These are phyloP conservation scores for Vigna angularis DNA, from an alignment of 306 rosid genomes.

Conservation along the genomic window DNA sequence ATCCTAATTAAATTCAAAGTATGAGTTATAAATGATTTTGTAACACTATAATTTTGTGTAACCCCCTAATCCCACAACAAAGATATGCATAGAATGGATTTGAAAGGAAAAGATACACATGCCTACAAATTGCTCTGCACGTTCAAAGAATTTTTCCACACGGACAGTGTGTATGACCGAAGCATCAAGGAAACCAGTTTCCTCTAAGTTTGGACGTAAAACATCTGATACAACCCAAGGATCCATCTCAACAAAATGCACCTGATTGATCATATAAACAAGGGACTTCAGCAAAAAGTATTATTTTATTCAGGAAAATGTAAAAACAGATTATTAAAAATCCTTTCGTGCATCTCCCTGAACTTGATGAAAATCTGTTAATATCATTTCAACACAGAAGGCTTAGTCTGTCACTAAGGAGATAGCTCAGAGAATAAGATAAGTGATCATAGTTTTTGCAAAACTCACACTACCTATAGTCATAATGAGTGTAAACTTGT, in stretches of 20 bases:
- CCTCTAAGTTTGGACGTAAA: slow-evolving; percentile 80
- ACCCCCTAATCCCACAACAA: not conserved
- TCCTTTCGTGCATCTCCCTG: slow-evolving; percentile 16
- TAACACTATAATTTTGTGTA: slow-evolving; percentile 1
- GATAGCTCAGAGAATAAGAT: slow-evolving; percentile 15
- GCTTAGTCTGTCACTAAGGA: slow-evolving; percentile 18
- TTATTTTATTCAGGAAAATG: not conserved
- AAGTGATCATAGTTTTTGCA: slow-evolving; percentile 12
- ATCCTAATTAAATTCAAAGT: not conserved
- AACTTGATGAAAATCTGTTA: slow-evolving; percentile 19
- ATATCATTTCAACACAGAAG: slow-evolving; percentile 15
- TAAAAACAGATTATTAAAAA: slow-evolving; percentile 7
- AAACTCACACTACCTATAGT: slow-evolving; percentile 26
- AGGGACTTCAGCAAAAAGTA: slow-evolving; percentile 15
- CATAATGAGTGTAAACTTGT: slow-evolving; percentile 28
- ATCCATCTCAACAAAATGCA: slow-evolving; percentile 97
- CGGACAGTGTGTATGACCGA: slow-evolving; percentile 80
- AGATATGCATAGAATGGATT: slow-evolving; percentile 33
- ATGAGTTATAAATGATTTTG: not conserved
- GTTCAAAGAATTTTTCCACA: slow-evolving; percentile 87
- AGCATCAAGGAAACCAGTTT: slow-evolving; percentile 82
- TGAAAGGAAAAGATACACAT: slow-evolving; percentile 38
- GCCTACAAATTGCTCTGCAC: slow-evolving; percentile 79
- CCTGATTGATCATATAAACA: slow-evolving; percentile 55
- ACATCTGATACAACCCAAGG: slow-evolving; percentile 96